Percentiles rank a stretch among this genome's conserved stretches.
Evolutionary conservation across 2,329 filamentous ascomycete genomes (phyloP).

Genomic region (Venturia aucupariae): DNA sequence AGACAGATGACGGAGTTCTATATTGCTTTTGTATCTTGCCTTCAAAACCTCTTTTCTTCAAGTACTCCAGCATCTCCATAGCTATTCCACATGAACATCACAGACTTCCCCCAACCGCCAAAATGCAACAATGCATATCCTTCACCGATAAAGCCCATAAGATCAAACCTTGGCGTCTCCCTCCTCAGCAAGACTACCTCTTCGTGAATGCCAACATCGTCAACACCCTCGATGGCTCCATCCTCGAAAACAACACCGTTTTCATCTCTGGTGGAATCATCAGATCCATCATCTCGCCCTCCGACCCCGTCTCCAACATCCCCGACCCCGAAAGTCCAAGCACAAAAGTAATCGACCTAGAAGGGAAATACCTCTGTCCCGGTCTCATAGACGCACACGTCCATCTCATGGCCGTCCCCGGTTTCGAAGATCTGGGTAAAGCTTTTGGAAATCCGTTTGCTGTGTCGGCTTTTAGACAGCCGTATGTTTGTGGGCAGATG

Average conservation of each 20-base stretch:
- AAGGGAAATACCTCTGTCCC: constrained; percentile 39
- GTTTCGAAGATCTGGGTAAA: constrained; percentile 15
- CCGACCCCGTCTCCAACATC: not conserved
- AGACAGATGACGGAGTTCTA: not conserved
- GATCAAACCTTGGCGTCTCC: constrained; percentile 21
- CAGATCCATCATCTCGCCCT: constrained; percentile 14
- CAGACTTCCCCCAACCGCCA: too few relatives aligned
- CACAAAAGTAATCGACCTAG: constrained; percentile 30
- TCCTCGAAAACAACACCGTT: constrained; percentile 13
- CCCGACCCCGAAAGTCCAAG: not conserved
- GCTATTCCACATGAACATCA: too few relatives aligned
- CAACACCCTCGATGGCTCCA: constrained; percentile 29
- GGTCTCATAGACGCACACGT: constrained; percentile 41
- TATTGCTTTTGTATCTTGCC: too few relatives aligned
- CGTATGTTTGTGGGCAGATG: constrained; percentile 42
- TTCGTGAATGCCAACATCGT: constrained; percentile 39
- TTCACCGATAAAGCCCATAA: not conserved
- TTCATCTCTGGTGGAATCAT: constrained; percentile 17
- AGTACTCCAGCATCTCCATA: too few relatives aligned
- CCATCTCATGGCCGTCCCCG: constrained; percentile 18
- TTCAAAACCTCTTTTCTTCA: too few relatives aligned
- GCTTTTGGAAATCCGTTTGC: constrained; percentile 26
- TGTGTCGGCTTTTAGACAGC: constrained; percentile 36
- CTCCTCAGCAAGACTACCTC: constrained; percentile 21
- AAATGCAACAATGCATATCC: not conserved